Evolutionary conservation across 441 rosid species (phyloP), one percentile per base, ranked within the genome.

Genomic region (Pelargonium australe): DNA sequence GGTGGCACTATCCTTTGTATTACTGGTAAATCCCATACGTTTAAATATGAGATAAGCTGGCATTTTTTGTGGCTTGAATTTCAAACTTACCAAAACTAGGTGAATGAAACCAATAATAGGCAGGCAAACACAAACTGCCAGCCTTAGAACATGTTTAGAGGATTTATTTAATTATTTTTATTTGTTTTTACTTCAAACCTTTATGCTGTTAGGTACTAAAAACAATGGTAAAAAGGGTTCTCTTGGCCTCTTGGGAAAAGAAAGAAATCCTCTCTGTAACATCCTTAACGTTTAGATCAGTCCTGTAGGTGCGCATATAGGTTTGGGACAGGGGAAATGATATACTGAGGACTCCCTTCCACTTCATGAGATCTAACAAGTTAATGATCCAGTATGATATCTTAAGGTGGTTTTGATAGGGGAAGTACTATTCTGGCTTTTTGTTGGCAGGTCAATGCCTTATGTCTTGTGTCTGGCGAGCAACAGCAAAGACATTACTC

Each of bases 1-100:
- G 85, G 90, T 14, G 89, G 93, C 68, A 86, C 84, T 73, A 79
- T 86, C 70, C 89, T 87, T 70, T 85, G 93, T 16, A 83, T 86
- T 67, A 87, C 93, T 34, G 93, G 88, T 83, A 34, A 69, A 72
- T 69, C 40, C 41, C 63, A 55, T 37, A 7, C 1, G 63, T 45
- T 20, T 20, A 20, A n/a, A n/a, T n/a, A n/a, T n/a, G n/a, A n/a
- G n/a, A n/a, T n/a, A n/a, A n/a, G n/a, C n/a, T n/a, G n/a, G n/a
- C n/a, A n/a, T n/a, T 4, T n/a, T 28, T 61, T 40, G 63, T 66
- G 31, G 4, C 57, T 7, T 45, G 0, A 45, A 7, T 9, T 45
- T 0, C 12, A 45, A 45, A 3, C 2, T 8, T 44, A 44, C 8
- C 2, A 11, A 51, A 11, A n/a, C 6, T 16, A 3, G 28, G 28